Conservation (phyloP, 2,329 filamentous ascomycete species). For the Chrysoporthe austroafricana region DNA sequence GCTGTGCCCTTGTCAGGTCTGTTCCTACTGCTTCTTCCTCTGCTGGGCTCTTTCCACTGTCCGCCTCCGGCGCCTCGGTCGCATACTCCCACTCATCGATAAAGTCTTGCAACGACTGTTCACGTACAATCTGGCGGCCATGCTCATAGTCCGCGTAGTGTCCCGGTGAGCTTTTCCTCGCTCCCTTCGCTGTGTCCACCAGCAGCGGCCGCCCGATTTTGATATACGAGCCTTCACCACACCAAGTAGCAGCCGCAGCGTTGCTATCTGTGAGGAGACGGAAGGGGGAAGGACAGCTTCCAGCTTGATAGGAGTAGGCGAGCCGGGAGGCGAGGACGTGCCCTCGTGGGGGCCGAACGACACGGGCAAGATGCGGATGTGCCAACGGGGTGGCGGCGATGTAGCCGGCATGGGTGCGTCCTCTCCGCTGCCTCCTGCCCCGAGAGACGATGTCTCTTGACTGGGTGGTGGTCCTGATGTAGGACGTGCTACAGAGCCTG, state of each 20-base stretch:
- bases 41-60: background rate
- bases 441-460: background rate
- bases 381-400: background rate
- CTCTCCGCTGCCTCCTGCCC: background rate
- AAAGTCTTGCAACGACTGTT: constrained; percentile 8
- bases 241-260: background rate
- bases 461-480: background rate
- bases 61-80: background rate
- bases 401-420: background rate
- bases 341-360: background rate
- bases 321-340: background rate
- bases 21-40: background rate
- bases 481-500: background rate
- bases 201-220: constrained; percentile 10
- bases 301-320: constrained; percentile 10
- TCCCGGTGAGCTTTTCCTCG: background rate
- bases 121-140: background rate
- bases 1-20: background rate
- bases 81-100: constrained; percentile 14
- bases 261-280: background rate
- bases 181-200: background rate
- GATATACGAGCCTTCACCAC: constrained; percentile 15
- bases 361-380: constrained; percentile 17
- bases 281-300: constrained; percentile 21
- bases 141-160: background rate